Percentiles rank a stretch among this genome's conserved stretches.
Evolutionary conservation across 495 filamentous ascomycete species (phyloP).

Genomic region (Copromyces sp.): DNA sequence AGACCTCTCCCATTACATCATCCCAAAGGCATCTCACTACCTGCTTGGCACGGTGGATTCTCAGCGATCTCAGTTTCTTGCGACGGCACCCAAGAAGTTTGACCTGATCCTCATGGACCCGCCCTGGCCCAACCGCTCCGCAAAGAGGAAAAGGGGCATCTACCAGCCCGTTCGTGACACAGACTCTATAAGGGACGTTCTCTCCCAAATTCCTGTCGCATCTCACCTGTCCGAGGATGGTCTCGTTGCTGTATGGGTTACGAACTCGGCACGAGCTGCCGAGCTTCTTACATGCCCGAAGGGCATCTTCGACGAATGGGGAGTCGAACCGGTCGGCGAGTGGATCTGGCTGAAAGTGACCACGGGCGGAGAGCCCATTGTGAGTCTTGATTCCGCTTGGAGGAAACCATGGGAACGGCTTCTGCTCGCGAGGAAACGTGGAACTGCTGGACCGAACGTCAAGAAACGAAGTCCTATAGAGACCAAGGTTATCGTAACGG

Average conservation of each 20-base stretch:
- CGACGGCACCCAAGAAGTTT: slow-evolving; percentile 38
- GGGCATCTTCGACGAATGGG: slow-evolving; percentile 50
- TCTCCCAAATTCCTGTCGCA: slow-evolving; percentile 44
- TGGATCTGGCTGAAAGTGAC: slow-evolving; percentile 93
- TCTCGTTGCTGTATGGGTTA: slow-evolving; percentile 76
- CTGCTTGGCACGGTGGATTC: slow-evolving; percentile 33
- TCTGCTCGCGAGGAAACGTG: slow-evolving; percentile 49
- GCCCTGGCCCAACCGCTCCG: slow-evolving; percentile 90
- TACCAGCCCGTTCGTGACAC: slow-evolving; percentile 48
- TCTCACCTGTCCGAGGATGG: slow-evolving; percentile 44
- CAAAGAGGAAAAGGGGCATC: slow-evolving; percentile 47
- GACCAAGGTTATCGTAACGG: slow-evolving; percentile 53
- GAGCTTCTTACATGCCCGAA: slow-evolving; percentile 42
- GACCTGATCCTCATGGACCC: slow-evolving; percentile 81
- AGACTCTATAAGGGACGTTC: slow-evolving; percentile 29
- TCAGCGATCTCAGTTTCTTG: slow-evolving; percentile 20
- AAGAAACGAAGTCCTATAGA: slow-evolving; percentile 17
- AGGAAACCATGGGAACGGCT: slow-evolving; percentile 81
- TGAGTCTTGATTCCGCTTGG: slow-evolving; percentile 57
- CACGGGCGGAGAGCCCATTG: slow-evolving; percentile 54
- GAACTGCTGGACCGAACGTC: background rate
- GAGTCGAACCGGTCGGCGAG: slow-evolving; percentile 59
- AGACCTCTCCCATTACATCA: slow-evolving; percentile 4
- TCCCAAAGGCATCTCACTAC: slow-evolving; percentile 24
- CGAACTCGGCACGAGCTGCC: slow-evolving; percentile 58